Conservation (phyloP, 2,329 filamentous ascomycete species). For the Fusarium sp. region DNA sequence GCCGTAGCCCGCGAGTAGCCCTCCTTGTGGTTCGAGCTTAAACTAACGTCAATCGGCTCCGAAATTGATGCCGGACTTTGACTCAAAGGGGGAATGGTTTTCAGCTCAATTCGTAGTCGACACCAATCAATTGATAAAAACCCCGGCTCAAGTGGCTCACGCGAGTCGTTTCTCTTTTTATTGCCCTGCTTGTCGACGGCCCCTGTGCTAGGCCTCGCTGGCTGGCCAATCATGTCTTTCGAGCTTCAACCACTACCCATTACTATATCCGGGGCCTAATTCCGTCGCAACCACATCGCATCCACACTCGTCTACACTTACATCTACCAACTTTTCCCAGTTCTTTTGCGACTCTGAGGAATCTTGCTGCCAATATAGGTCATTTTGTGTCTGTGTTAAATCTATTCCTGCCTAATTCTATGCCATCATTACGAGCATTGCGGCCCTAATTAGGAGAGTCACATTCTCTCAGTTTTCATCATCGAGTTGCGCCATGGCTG, state of each 20-base stretch:
- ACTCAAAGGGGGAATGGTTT: conserved; percentile 17
- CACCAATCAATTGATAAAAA: conserved; percentile 16
- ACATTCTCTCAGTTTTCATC: conserved; percentile 2
- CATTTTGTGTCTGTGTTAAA: background rate
- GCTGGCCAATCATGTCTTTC: conserved; percentile 24
- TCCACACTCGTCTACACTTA: background rate
- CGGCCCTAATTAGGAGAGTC: conserved; percentile 24
- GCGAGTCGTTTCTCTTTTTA: background rate
- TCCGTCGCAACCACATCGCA: conserved; percentile 7
- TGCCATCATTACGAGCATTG: conserved; percentile 33
- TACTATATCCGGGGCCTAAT: conserved; percentile 9
- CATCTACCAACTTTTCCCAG: background rate
- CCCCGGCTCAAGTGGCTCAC: conserved; percentile 2
- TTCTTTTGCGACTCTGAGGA: background rate
- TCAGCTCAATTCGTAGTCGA: background rate
- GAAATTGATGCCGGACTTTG: conserved; percentile 17
- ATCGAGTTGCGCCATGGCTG: conserved; percentile 45
- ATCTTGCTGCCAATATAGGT: background rate
- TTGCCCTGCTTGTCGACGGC: conserved; percentile 15
- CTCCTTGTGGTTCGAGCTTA: conserved; percentile 20
- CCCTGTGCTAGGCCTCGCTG: conserved; percentile 9
- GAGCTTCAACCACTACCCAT: conserved; percentile 15
- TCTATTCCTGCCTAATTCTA: background rate
- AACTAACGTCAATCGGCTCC: conserved; percentile 18
- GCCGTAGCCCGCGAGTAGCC: too few relatives aligned